Percentiles rank a stretch among this genome's conserved stretches.
phyloP scores from a whole-genome alignment of 1,284 basidiomycete genomes.

The Fomes fomentarius region DNA sequence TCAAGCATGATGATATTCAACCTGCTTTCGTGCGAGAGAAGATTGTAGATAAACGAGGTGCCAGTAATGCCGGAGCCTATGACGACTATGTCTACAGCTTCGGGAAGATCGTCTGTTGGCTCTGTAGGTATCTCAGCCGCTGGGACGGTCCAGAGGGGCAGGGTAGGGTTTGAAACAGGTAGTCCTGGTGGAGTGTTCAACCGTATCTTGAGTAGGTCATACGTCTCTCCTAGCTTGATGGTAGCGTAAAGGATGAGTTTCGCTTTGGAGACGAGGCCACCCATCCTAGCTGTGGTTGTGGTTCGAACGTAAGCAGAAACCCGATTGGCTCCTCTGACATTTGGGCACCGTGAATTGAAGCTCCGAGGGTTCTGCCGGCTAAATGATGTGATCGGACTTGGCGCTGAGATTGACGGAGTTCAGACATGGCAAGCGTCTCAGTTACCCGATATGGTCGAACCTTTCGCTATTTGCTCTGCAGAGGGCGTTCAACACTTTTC shows the following conservation, averaged over 20 bases:
- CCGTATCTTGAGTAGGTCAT: conserved; percentile 29
- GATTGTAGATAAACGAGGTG: conserved; percentile 54
- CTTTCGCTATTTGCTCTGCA: not conserved
- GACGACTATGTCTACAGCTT: conserved; percentile 62
- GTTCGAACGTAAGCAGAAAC: too few relatives aligned
- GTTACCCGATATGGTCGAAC: not conserved
- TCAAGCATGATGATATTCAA: conserved; percentile 65
- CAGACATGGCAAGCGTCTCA: not conserved
- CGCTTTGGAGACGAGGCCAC: conserved; percentile 30
- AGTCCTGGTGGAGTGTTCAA: conserved; percentile 55
- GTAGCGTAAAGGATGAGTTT: conserved; percentile 29
- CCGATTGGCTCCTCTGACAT: too few relatives aligned
- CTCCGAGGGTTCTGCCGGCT: too few relatives aligned
- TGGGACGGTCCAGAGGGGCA: conserved; percentile 64
- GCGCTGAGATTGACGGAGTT: too few relatives aligned
- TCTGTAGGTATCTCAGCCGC: conserved; percentile 51
- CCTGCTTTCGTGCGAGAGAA: conserved; percentile 45
- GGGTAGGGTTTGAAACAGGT: conserved; percentile 53
- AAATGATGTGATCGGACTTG: too few relatives aligned
- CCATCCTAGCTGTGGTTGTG: conserved; percentile 24
- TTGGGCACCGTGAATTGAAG: too few relatives aligned
- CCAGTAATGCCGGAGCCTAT: conserved; percentile 77
- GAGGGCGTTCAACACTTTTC: not conserved
- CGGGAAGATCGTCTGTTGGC: conserved; percentile 41
- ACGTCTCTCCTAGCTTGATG: conserved; percentile 23